phyloP scores from a whole-genome alignment of 1,284 basidiomycete genomes.

The Vanrija humicola region DNA sequence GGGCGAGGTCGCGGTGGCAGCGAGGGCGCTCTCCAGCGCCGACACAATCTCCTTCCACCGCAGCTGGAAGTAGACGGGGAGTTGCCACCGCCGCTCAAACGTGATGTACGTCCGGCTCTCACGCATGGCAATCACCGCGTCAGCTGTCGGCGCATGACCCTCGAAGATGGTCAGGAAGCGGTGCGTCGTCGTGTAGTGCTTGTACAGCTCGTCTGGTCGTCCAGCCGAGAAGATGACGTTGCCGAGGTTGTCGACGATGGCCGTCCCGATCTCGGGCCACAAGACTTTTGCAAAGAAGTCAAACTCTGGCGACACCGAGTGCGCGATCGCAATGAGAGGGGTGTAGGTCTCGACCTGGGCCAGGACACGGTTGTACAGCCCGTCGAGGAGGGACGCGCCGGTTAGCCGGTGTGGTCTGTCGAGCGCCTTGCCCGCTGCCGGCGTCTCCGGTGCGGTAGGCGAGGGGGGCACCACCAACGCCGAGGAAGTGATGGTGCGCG shows the following conservation, averaged over 20 bases:
- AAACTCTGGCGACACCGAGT: conserved; percentile 58
- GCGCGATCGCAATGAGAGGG: conserved; percentile 69
- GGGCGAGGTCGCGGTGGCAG: conserved; percentile 6
- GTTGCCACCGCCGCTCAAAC: conserved; percentile 86
- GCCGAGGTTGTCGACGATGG: conserved; percentile 80
- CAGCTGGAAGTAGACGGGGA: conserved; percentile 94
- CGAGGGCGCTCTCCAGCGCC: conserved; percentile 65
- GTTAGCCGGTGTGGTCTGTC: conserved; percentile 6
- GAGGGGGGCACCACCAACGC: conserved; percentile 21
- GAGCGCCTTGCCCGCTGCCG: conserved; percentile 13
- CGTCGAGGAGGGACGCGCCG: conserved; percentile 53
- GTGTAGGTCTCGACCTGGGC: conserved; percentile 70
- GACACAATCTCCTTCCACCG: conserved; percentile 92
- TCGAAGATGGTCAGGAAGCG: conserved; percentile 82
- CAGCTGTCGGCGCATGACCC: conserved; percentile 69
- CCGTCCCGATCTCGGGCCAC: conserved; percentile 75
- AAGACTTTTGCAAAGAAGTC: conserved; percentile 80
- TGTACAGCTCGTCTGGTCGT: conserved; percentile 80
- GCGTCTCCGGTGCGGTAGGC: conserved; percentile 29
- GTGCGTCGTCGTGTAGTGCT: conserved; percentile 80
- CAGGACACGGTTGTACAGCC: conserved; percentile 74
- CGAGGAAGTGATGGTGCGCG: conserved; percentile 24
- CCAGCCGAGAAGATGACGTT: conserved; percentile 81
- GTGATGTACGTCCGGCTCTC: conserved; percentile 63
- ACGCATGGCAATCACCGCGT: conserved; percentile 67